Conservation (phyloP, 306 rosid species). For the Rosa lucieae region DNA sequence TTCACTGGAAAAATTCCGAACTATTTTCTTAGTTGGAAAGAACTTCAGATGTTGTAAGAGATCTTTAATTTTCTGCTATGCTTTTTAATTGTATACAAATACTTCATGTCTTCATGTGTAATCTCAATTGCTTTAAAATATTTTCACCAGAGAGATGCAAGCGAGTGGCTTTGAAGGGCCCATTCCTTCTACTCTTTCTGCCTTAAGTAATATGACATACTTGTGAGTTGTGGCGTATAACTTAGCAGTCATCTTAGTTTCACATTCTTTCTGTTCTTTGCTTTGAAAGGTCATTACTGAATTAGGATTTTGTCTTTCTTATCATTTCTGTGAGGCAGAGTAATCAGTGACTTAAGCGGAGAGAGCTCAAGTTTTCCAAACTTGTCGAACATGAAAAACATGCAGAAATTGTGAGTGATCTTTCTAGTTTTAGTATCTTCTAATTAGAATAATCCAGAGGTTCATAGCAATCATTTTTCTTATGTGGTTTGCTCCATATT, state of each 20-base stretch:
- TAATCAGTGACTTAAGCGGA: constrained; percentile 31
- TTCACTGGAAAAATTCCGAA: constrained; percentile 31
- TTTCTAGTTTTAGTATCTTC: background rate
- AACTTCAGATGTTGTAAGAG: constrained; percentile 21
- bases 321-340: constrained; percentile 6
- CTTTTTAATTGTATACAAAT: background rate
- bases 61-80: background rate
- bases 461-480: background rate
- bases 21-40: constrained; percentile 16
- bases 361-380: constrained; percentile 24
- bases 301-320: background rate
- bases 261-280: background rate
- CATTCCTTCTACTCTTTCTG: constrained; percentile 30
- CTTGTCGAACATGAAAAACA: constrained; percentile 11
- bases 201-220: constrained; percentile 3
- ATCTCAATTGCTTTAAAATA: background rate
- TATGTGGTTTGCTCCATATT: constrained; percentile 5
- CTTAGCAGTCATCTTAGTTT: background rate
- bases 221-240: constrained; percentile 25
- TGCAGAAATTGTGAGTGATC: constrained; percentile 25
- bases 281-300: background rate
- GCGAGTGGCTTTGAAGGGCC: constrained; percentile 37
- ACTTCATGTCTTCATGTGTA: background rate
- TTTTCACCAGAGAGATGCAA: constrained; percentile 28
- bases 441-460: background rate